phyloP scores from a whole-genome alignment of 352 stramenopile species.

The Aphanomyces cochlioides region DNA sequence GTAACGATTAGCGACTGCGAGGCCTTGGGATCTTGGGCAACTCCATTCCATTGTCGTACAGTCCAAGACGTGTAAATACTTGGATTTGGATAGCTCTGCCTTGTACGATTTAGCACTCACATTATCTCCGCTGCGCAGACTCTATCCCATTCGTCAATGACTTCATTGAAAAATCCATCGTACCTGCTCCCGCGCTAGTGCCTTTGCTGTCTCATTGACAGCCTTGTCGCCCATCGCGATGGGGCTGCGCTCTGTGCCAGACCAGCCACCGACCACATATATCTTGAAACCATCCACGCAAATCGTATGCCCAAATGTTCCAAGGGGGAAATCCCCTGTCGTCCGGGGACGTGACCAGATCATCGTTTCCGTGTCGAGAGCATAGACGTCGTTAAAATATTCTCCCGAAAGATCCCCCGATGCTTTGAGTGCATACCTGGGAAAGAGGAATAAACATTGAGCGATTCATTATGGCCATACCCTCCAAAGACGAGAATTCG shows the following conservation, averaged over 20 bases:
- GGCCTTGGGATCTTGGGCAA: constrained; percentile 40
- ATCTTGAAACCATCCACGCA: constrained; percentile 42
- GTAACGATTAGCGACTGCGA: constrained; percentile 59
- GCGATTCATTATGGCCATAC: constrained; percentile 38
- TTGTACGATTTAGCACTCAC: constrained; percentile 19
- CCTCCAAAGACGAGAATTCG: constrained; percentile 75
- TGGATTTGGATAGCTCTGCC: constrained; percentile 33
- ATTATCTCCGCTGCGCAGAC: constrained; percentile 21
- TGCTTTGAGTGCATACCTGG: constrained; percentile 30
- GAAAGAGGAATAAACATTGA: too few relatives aligned
- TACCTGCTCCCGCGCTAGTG: constrained; percentile 53
- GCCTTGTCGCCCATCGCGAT: constrained; percentile 76
- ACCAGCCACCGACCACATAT: constrained; percentile 70
- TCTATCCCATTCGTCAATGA: not conserved
- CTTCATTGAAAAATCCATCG: not conserved
- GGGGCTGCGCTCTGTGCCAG: constrained; percentile 63
- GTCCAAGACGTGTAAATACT: constrained; percentile 59
- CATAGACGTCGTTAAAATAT: constrained; percentile 75
- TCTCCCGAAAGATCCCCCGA: constrained; percentile 39
- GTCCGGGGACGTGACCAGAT: constrained; percentile 65
- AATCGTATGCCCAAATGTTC: constrained; percentile 61
- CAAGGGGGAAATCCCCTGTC: constrained; percentile 60
- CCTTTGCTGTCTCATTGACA: constrained; percentile 51
- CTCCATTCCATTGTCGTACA: constrained; percentile 64
- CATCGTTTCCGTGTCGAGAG: constrained; percentile 52